A percentile compares a stretch with the other conserved stretches of the same genome.
Evolutionary conservation across 2,329 filamentous ascomycete species (phyloP).

Genomic region (Penicillium sp.): DNA sequence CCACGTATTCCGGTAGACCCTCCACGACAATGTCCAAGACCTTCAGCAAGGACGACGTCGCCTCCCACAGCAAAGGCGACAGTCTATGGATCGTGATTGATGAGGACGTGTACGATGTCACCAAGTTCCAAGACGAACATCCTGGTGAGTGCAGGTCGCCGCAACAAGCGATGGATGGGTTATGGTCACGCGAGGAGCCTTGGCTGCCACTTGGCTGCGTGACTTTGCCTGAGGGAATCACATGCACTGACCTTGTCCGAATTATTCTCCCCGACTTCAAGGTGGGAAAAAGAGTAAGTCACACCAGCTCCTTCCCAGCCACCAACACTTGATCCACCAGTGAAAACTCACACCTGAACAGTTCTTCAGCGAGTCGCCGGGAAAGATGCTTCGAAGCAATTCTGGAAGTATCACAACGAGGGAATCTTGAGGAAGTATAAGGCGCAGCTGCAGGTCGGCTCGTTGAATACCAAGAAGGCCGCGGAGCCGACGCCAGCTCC

Average conservation of each 20-base stretch:
- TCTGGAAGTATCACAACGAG: conserved; percentile 61
- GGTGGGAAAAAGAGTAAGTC: conserved; percentile 66
- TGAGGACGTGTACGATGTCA: conserved; percentile 92
- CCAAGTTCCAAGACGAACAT: conserved; percentile 79
- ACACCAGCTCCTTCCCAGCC: neutral
- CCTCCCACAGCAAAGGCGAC: conserved; percentile 82
- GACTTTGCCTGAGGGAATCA: conserved; percentile 2
- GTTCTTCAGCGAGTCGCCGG: conserved; percentile 60
- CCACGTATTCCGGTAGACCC: too few species aligned
- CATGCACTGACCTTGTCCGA: conserved; percentile 14
- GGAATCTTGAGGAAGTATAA: conserved; percentile 58
- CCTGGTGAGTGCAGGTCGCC: conserved; percentile 44
- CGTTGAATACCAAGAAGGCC: conserved; percentile 72
- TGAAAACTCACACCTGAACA: conserved; percentile 28
- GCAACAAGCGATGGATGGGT: too few species aligned
- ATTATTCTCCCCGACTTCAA: conserved; percentile 5
- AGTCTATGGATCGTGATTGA: conserved; percentile 87
- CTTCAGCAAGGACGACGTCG: conserved; percentile 78
- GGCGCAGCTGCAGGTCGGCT: conserved; percentile 57
- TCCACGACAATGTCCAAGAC: conserved; percentile 69
- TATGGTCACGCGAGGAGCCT: neutral
- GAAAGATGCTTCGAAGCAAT: conserved; percentile 63
- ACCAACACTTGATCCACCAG: neutral
- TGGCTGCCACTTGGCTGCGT: neutral
- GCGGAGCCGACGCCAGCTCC: conserved; percentile 28